Base-by-base conservation (phyloP, 768 basidiomycete species). In the Cubamyces sp. region DNA sequence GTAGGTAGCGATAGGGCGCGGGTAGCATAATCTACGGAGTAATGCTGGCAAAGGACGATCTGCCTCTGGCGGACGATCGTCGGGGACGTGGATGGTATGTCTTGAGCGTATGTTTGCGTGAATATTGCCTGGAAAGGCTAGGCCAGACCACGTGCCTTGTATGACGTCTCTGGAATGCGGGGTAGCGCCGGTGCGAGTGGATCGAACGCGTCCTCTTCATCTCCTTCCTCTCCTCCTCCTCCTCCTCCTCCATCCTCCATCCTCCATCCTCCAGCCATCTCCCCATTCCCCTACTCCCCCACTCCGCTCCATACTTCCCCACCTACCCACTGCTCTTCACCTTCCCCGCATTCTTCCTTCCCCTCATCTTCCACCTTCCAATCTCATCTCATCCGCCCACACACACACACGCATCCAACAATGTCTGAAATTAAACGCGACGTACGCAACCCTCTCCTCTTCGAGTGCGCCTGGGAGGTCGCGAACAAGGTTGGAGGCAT, bases 401-500 rank as follows among this genome's bases (percentile, higher is more conserved):
- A n/a, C 47, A 8, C 26, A n/a, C n/a, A n/a, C n/a, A n/a, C n/a
- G n/a, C n/a, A n/a, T 42, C 34, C 26, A 25, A 5, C 37, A 48
- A 77, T 73, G 76, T 57, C 76, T 16, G 74, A 76, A 18, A 63
- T 71, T 16, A 81, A 79, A 63, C 89, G 92, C 77, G 90, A 92
- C 75, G 85, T 92, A 52, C 86, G 85, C 71, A 84, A 88, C 67
- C 85, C 92, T 49, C 70, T 93, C 37, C 89, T 97, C 71, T 97
- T 97, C 72, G 95, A 97, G 73, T 93, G 90, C 74, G 95, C 95
- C 37, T 98, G 96, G 96, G 96, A 97, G 79, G 96, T 97, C 69
- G 95, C 91, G 37, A 97, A 98, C 85, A 98, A 97, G 77, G 96
- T 98, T 75, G 96, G 96, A 68, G 96, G 96, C 64, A 98, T 98